Evolutionary conservation across 2,329 filamentous ascomycete genomes (phyloP).

Genomic region (Colletotrichum tropicicola): DNA sequence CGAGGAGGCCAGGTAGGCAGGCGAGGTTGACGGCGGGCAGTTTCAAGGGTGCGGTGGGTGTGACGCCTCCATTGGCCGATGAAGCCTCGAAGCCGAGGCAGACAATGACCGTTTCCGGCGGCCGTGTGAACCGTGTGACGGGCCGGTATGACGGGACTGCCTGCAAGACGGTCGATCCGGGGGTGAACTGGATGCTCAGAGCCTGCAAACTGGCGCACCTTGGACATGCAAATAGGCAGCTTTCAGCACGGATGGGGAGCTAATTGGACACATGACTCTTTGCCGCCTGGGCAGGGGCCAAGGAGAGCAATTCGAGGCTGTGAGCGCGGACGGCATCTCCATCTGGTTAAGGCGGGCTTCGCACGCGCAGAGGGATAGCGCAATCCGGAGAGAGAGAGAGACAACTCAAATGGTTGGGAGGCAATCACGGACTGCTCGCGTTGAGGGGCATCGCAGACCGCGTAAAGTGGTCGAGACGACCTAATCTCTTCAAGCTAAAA

Average conservation of each 20-base stretch:
- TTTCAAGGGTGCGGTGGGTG: constrained; percentile 17
- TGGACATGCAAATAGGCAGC: neutral
- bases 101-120: constrained; percentile 4
- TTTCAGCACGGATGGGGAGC: neutral
- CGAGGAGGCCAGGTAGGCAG: neutral
- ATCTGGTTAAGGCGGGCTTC: neutral
- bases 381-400: neutral
- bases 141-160: neutral
- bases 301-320: neutral
- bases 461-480: constrained; percentile 17
- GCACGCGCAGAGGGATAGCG: no score
- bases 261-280: constrained; percentile 7
- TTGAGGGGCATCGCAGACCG: neutral
- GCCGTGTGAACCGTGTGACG: neutral
- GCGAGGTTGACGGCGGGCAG: neutral
- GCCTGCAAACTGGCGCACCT: no score
- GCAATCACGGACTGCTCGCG: neutral
- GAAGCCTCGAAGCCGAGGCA: neutral
- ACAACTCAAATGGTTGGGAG: neutral
- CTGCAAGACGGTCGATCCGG: constrained; percentile 8
- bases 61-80: constrained; percentile 13
- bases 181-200: neutral
- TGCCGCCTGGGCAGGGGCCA: neutral
- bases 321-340: neutral
- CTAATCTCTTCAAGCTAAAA: neutral